Conservation (phyloP, 148 eudicot genomes). For the Silene uniflora region DNA sequence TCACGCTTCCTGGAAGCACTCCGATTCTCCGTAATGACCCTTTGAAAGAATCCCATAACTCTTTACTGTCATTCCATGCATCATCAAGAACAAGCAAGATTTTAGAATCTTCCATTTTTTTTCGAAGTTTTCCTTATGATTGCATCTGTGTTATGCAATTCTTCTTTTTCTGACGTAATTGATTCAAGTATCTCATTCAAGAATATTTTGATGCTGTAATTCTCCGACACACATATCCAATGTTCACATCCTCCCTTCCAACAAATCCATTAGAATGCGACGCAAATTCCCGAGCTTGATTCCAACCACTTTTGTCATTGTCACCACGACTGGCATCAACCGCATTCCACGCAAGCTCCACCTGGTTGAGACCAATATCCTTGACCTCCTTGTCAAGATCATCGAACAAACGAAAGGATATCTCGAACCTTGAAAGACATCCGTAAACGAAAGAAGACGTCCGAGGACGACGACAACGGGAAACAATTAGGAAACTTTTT, state of each 20-base stretch:
- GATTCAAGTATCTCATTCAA: slow-evolving; percentile 11
- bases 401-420: no score
- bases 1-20: slow-evolving; percentile 2
- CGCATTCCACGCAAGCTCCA: no score
- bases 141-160: not conserved
- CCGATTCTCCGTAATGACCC: slow-evolving; percentile 12
- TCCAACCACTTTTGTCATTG: no score
- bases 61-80: slow-evolving; percentile 11
- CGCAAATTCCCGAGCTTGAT: not conserved
- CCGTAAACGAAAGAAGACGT: no score
- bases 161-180: not conserved
- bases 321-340: no score
- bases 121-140: not conserved
- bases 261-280: not conserved
- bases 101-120: not conserved
- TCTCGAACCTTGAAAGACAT: no score
- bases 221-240: not conserved
- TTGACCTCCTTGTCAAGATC: no score
- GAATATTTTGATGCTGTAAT: not conserved
- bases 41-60: slow-evolving; percentile 1
- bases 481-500: not conserved
- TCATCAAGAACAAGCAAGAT: slow-evolving; percentile 25
- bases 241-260: not conserved
- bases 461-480: not conserved
- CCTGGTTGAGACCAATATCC: no score